Evolutionary conservation across 768 basidiomycete genomes (phyloP).

Genomic region (Favolaschia claudopus): DNA sequence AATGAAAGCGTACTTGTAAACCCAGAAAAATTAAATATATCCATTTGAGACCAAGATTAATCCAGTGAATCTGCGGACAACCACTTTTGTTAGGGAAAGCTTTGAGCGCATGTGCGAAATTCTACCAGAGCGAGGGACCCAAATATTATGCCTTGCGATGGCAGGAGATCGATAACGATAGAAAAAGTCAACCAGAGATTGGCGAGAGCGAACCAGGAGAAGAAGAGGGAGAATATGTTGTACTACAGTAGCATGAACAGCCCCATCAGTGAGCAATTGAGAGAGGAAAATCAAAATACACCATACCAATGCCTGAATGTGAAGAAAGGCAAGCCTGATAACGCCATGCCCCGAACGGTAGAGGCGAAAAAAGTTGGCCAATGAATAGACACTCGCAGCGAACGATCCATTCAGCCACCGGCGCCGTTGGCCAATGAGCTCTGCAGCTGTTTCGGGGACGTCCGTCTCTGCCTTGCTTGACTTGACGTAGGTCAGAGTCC

Average conservation of each 20-base stretch:
- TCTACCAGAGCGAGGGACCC: slow-evolving; percentile 74
- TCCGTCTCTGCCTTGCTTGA: slow-evolving; percentile 81
- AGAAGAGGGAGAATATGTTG: slow-evolving; percentile 84
- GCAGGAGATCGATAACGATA: slow-evolving; percentile 90
- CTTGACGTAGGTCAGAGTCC: slow-evolving; percentile 83
- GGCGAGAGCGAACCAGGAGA: slow-evolving; percentile 92
- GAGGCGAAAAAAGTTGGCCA: slow-evolving; percentile 91
- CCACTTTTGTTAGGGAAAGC: neutral
- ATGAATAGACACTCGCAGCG: slow-evolving; percentile 78
- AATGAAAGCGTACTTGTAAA: slow-evolving; percentile 54
- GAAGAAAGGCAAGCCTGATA: slow-evolving; percentile 94
- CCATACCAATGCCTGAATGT: slow-evolving; percentile 88
- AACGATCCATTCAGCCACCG: slow-evolving; percentile 85
- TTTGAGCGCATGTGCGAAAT: slow-evolving; percentile 15
- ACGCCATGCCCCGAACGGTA: slow-evolving; percentile 88
- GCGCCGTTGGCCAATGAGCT: slow-evolving; percentile 77
- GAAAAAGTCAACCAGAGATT: slow-evolving; percentile 94
- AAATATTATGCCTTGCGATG: slow-evolving; percentile 65
- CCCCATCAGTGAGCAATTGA: neutral
- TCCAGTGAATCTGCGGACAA: slow-evolving; percentile 81
- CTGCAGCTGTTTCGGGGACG: slow-evolving; percentile 76
- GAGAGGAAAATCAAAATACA: slow-evolving; percentile 20
- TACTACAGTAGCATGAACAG: slow-evolving; percentile 55
- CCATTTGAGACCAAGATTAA: slow-evolving; percentile 84
- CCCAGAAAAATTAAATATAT: slow-evolving; percentile 85